These are phyloP conservation scores for Musa troglodytarum DNA, from an alignment of 176 grass and related monocot genomes.

Conservation along the genomic window DNA sequence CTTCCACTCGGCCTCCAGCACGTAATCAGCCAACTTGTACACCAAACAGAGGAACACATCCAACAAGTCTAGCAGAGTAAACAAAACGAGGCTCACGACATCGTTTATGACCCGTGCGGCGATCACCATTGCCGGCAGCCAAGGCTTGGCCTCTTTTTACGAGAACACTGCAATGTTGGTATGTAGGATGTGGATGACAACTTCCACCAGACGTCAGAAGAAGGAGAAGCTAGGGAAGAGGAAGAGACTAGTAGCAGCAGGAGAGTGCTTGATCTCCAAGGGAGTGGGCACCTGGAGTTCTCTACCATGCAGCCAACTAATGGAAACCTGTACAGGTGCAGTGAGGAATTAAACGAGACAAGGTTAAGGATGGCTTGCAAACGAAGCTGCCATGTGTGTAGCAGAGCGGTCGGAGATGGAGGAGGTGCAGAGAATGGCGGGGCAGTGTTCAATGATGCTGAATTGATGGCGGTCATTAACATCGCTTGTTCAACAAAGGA, in stretches of 20 bases:
- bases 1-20: conserved; percentile 63
- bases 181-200: conserved; percentile 2
- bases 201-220: not conserved
- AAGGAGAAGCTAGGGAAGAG: not conserved
- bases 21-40: conserved; percentile 80
- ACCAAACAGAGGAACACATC: conserved; percentile 62
- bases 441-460: conserved; percentile 2
- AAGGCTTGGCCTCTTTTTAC: not conserved
- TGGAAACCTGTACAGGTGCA: not conserved
- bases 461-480: conserved; percentile 35
- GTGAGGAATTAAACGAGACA: not conserved
- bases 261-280: not conserved
- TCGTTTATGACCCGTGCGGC: conserved; percentile 59
- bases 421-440: not conserved
- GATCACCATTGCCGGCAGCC: conserved; percentile 36
- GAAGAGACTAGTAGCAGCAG: not conserved
- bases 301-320: not conserved
- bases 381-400: conserved; percentile 12
- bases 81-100: conserved; percentile 65
- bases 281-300: not conserved
- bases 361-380: not conserved
- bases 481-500: conserved; percentile 21
- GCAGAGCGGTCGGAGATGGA: conserved; percentile 8
- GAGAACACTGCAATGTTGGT: conserved; percentile 1
- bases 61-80: conserved; percentile 61